A percentile compares a stretch with the other conserved stretches of the same genome.
These are phyloP conservation scores for Amphichorda felina DNA, from an alignment of 2,329 filamentous ascomycete species.

Conservation along the genomic window DNA sequence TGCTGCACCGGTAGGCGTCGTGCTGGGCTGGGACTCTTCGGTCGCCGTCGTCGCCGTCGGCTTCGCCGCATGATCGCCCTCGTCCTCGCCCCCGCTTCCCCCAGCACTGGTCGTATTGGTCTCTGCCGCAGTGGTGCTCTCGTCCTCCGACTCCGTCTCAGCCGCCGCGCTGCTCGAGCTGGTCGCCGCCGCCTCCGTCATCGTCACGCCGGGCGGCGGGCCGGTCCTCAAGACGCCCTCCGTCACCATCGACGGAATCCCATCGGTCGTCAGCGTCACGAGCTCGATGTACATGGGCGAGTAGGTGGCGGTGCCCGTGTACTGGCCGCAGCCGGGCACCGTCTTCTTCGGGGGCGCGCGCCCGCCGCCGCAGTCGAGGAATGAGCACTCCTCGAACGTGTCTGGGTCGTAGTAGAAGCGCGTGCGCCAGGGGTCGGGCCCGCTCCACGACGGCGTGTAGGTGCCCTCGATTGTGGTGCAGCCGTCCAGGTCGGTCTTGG, in stretches of 20 bases:
- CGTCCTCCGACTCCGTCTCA: conserved; percentile 1
- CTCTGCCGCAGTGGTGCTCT: no score
- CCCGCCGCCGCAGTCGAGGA: conserved; percentile 57
- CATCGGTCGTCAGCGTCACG: conserved; percentile 10
- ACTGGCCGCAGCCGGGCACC: conserved; percentile 46
- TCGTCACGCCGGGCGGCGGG: no score
- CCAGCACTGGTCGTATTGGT: no score
- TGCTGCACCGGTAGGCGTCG: neutral
- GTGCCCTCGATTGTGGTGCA: conserved; percentile 18
- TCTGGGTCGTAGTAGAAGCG: conserved; percentile 49
- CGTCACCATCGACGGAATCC: no score
- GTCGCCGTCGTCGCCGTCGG: neutral
- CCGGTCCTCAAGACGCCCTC: no score
- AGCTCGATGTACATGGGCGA: conserved; percentile 34
- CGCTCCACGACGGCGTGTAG: neutral
- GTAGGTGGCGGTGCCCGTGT: conserved; percentile 43
- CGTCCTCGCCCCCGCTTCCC: conserved; percentile 2
- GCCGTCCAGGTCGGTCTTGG: conserved; percentile 31
- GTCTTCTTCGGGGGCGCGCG: conserved; percentile 51
- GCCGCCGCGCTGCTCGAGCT: neutral
- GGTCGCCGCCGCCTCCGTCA: no score
- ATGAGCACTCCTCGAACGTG: conserved; percentile 51
- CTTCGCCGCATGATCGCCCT: conserved; percentile 1
- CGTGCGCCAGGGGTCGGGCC: conserved; percentile 26
- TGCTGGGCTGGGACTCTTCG: neutral